Base-by-base conservation (phyloP, 352 stramenopile genomes). In the Globisporangium echinulatum region DNA sequence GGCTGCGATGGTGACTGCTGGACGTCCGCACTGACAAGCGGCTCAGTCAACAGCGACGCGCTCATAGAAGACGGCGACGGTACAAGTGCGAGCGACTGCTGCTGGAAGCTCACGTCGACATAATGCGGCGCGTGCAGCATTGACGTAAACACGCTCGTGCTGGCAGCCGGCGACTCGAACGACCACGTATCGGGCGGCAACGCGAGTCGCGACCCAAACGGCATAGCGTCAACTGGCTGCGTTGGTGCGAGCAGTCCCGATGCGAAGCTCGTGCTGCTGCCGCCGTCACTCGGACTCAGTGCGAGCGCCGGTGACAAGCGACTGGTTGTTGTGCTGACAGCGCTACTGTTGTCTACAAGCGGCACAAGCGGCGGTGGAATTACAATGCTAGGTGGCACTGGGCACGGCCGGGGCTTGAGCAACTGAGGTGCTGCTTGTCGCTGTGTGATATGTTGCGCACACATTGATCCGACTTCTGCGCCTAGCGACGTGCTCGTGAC, bases 141-240 rank as follows among this genome's bases (percentile, higher is more conserved):
- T 52, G 59, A 59, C 10, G 59, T 14, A 25, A 60, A 65, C 17
- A 59, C 14, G n/a, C 49, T 60, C 39, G 11, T 37, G n/a, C 44
- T 25, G 15, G 19, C 7, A 4, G 59, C 36, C 11, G 40, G 46
- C 11, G 52, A 14, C 19, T 65, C 46, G 25, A 56, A 65, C n/a
- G 48, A 9, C 40, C 40, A 44, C 40, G 10, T 13, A 44, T 44
- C 2, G 40, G 10, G 40, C 10, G 40, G 40, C 40, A 44, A 2
- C 10, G 40, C 7, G 10, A 13, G 10, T 7, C 40, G 40, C 40
- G 40, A 2, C 10, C 7, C 38, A 59, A 33, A 11, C 50, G 43
- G 8, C 40, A 55, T 38, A 39, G 15, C 13, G 54, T 46, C 13
- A 1, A 25, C 19, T 25, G 19, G 19, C 19, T 25, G 19, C 19